Percentiles rank a stretch among this genome's conserved stretches.
Evolutionary conservation across 2,329 filamentous ascomycete genomes (phyloP).

Genomic region (Alternaria conjuncta): DNA sequence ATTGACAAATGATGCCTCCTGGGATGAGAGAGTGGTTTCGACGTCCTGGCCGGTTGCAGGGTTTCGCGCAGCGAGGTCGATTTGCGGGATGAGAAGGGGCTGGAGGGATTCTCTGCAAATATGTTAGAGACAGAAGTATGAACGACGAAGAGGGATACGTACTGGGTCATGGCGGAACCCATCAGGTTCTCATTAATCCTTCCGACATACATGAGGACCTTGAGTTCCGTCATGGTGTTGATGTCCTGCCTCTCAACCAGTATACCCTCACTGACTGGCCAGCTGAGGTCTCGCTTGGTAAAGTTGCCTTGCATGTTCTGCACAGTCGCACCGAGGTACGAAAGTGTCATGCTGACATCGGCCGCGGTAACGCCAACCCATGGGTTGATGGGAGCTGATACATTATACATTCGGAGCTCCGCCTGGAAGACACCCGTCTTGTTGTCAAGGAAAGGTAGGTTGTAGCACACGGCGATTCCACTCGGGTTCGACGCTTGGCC

Average conservation of each 20-base stretch:
- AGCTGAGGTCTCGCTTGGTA: slow-evolving; percentile 38
- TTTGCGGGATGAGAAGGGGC: slow-evolving; percentile 69
- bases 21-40: slow-evolving; percentile 69
- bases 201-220: slow-evolving; percentile 72
- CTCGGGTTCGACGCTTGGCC: slow-evolving; percentile 71
- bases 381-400: slow-evolving; percentile 63
- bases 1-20: slow-evolving; percentile 73
- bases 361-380: slow-evolving; percentile 52
- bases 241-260: slow-evolving; percentile 39
- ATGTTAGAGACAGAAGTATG: slow-evolving; percentile 15
- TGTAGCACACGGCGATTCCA: slow-evolving; percentile 83
- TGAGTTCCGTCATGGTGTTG: slow-evolving; percentile 52
- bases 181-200: slow-evolving; percentile 67
- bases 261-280: slow-evolving; percentile 30
- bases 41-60: slow-evolving; percentile 57
- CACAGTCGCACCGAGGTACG: slow-evolving; percentile 52
- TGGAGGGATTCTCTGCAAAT: slow-evolving; percentile 62
- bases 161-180: slow-evolving; percentile 65
- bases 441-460: slow-evolving; percentile 73
- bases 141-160: slow-evolving; percentile 42
- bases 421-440: slow-evolving; percentile 74
- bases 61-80: slow-evolving; percentile 68
- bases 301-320: slow-evolving; percentile 47
- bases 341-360: slow-evolving; percentile 52
- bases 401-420: slow-evolving; percentile 75